Conservation (phyloP, 2,329 filamentous ascomycete species). For the Ophiostoma piceae region DNA sequence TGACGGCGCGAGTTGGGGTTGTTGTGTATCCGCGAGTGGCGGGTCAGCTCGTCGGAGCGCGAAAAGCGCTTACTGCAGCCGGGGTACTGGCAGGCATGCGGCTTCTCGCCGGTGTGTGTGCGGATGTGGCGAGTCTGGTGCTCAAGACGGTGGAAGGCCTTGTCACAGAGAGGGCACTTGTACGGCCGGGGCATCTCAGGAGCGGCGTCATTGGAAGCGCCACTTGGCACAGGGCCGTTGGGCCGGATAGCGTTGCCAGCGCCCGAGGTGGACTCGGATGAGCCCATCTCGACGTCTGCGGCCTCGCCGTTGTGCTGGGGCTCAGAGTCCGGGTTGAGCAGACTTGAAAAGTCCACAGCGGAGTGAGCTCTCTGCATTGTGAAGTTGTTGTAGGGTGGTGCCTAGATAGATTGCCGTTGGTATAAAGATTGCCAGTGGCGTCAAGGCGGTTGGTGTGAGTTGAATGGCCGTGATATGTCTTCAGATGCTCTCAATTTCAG, state of each 20-base stretch:
- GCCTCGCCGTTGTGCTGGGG: conserved; percentile 36
- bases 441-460: not conserved
- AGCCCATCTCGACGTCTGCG: conserved; percentile 44
- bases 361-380: conserved; percentile 73
- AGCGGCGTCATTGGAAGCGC: conserved; percentile 50
- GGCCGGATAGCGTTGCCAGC: conserved; percentile 49
- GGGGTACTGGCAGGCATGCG: conserved; percentile 89
- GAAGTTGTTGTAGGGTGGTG: not conserved
- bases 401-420: not conserved
- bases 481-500: not conserved
- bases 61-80: conserved; percentile 97
- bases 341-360: conserved; percentile 69
- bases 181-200: conserved; percentile 87
- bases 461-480: not conserved
- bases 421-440: not conserved
- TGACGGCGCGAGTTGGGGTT: conserved; percentile 94
- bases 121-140: conserved; percentile 89
- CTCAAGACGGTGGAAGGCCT: conserved; percentile 96
- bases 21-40: conserved; percentile 97
- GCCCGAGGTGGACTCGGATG: conserved; percentile 27
- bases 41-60: conserved; percentile 90
- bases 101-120: conserved; percentile 74
- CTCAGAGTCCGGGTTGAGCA: conserved; percentile 56
- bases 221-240: conserved; percentile 57
- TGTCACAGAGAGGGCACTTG: conserved; percentile 97